phyloP scores from a whole-genome alignment of 2,329 filamentous ascomycete species.

The Macrophomina phaseolina region DNA sequence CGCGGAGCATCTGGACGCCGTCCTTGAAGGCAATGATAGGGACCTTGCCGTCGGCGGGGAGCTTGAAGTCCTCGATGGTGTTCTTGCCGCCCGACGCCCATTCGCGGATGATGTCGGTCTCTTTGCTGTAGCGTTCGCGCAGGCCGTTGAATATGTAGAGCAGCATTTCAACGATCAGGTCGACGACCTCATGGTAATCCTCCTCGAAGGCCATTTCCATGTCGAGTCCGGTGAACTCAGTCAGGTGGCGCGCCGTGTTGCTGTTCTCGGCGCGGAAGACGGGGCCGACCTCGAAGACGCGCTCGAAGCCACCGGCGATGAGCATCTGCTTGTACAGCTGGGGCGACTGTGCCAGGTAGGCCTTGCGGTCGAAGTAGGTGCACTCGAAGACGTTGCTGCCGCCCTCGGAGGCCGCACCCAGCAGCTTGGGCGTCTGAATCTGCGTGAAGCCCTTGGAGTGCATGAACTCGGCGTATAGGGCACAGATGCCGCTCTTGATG shows the following conservation, averaged over 20 bases:
- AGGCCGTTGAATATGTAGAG: slow-evolving; percentile 81
- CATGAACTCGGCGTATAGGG: slow-evolving; percentile 81
- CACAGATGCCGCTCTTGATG: slow-evolving; percentile 68
- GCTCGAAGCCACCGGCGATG: slow-evolving; percentile 78
- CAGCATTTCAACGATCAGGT: slow-evolving; percentile 75
- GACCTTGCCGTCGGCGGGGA: slow-evolving; percentile 75
- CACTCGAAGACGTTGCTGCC: slow-evolving; percentile 90
- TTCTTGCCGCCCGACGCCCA: slow-evolving; percentile 58
- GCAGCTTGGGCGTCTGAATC: slow-evolving; percentile 88
- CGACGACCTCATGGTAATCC: slow-evolving; percentile 75
- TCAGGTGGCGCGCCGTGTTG: slow-evolving; percentile 85
- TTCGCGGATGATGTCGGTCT: slow-evolving; percentile 74
- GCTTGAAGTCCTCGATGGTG: slow-evolving; percentile 76
- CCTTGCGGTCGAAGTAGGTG: slow-evolving; percentile 85
- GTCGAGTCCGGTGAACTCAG: slow-evolving; percentile 88
- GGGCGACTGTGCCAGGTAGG: slow-evolving; percentile 79
- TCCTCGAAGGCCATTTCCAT: slow-evolving; percentile 87
- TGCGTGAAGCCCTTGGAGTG: slow-evolving; percentile 75
- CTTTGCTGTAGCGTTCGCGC: slow-evolving; percentile 67
- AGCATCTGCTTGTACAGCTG: slow-evolving; percentile 90
- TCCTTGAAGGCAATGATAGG: slow-evolving; percentile 79
- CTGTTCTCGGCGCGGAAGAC: slow-evolving; percentile 88
- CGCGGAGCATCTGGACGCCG: slow-evolving; percentile 76
- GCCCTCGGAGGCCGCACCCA: slow-evolving; percentile 89
- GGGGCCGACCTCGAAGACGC: slow-evolving; percentile 78